phyloP scores from a whole-genome alignment of 2,329 filamentous ascomycete species.

The Alternaria atra region DNA sequence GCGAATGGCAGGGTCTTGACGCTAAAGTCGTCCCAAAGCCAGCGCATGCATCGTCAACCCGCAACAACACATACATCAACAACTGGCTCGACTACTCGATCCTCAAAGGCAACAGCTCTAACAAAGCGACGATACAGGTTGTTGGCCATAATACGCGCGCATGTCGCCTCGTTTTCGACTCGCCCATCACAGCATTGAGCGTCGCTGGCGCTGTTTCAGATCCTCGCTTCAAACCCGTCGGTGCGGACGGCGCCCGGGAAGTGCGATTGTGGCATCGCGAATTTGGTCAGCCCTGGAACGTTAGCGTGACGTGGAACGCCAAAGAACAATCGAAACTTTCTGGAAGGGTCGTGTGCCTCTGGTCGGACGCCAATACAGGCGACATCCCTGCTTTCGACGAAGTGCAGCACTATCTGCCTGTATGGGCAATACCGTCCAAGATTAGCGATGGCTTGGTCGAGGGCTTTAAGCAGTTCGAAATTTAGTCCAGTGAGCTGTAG shows the following conservation, averaged over 20 bases:
- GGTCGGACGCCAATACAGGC: slow-evolving; percentile 84
- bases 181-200: slow-evolving; percentile 70
- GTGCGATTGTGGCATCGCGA: slow-evolving; percentile 84
- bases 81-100: slow-evolving; percentile 74
- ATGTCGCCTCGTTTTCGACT: slow-evolving; percentile 77
- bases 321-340: slow-evolving; percentile 45
- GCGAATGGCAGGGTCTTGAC: slow-evolving; percentile 74
- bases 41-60: slow-evolving; percentile 34
- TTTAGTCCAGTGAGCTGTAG: slow-evolving; percentile 31
- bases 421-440: slow-evolving; percentile 83
- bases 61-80: slow-evolving; percentile 37
- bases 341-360: slow-evolving; percentile 79
- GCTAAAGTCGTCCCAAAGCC: slow-evolving; percentile 68
- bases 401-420: slow-evolving; percentile 75
- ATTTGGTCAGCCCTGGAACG: slow-evolving; percentile 79
- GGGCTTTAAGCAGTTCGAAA: slow-evolving; percentile 72
- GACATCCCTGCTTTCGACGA: slow-evolving; percentile 87
- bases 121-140: slow-evolving; percentile 70
- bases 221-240: slow-evolving; percentile 70
- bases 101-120: slow-evolving; percentile 56
- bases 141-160: slow-evolving; percentile 78
- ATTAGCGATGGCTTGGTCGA: slow-evolving; percentile 80
- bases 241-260: slow-evolving; percentile 69
- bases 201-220: slow-evolving; percentile 71
- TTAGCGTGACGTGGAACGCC: slow-evolving; percentile 73